Conservation (phyloP, 2,329 filamentous ascomycete species). For the Arachnomyces sp. region DNA sequence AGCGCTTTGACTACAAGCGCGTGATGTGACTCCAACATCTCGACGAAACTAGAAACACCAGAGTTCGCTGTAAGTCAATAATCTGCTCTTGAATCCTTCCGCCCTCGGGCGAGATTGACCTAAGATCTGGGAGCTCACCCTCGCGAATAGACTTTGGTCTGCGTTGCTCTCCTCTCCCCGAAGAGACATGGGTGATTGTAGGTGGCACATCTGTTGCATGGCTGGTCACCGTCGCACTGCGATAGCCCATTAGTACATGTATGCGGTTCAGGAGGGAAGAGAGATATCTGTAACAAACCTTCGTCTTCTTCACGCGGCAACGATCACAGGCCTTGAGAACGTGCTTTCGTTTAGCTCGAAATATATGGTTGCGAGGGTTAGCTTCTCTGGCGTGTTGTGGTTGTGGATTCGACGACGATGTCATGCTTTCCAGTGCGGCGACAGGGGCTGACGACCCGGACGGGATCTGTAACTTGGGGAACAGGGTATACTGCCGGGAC, state of each 20-base stretch:
- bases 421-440: too few species aligned
- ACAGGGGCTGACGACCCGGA: slow-evolving; percentile 11
- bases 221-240: slow-evolving; percentile 38
- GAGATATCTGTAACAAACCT: slow-evolving; percentile 22
- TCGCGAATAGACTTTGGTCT: slow-evolving; percentile 37
- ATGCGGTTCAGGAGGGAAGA: slow-evolving; percentile 4
- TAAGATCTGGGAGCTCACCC: slow-evolving; percentile 22
- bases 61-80: slow-evolving; percentile 4
- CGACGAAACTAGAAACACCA: slow-evolving; percentile 28
- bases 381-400: slow-evolving; percentile 23
- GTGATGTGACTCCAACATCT: slow-evolving; percentile 38
- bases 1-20: slow-evolving; percentile 35
- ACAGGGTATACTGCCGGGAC: slow-evolving; percentile 31
- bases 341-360: slow-evolving; percentile 37
- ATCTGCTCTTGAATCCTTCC: background rate
- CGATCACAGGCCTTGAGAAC: slow-evolving; percentile 38
- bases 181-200: slow-evolving; percentile 38
- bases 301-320: slow-evolving; percentile 39
- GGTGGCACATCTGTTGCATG: slow-evolving; percentile 35
- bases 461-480: slow-evolving; percentile 29
- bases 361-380: slow-evolving; percentile 31
- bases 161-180: slow-evolving; percentile 35
- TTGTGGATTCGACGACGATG: slow-evolving; percentile 3
- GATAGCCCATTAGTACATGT: slow-evolving; percentile 9
- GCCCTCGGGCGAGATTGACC: background rate